Percentiles rank a stretch among this genome's conserved stretches.
phyloP scores from a whole-genome alignment of 2,329 filamentous ascomycete genomes.

The Penicillium sp. region DNA sequence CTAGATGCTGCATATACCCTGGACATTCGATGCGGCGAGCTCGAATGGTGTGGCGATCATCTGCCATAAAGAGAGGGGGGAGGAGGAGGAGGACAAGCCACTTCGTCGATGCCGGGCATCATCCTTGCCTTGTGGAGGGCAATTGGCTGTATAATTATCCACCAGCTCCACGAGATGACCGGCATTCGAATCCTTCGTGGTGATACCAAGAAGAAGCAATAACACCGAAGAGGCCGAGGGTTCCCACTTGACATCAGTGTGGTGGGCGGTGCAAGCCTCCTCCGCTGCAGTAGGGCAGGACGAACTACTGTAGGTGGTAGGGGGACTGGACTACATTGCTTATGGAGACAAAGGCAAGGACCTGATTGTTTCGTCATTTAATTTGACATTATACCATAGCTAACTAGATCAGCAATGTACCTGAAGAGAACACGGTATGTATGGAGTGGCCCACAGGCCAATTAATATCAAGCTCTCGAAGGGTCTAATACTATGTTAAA shows the following conservation, averaged over 20 bases:
- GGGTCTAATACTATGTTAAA: too few species aligned
- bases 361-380: slow-evolving; percentile 3
- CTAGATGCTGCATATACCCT: not conserved
- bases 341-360: not conserved
- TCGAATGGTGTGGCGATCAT: not conserved
- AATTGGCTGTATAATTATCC: not conserved
- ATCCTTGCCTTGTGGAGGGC: not conserved
- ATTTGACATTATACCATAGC: not conserved
- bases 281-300: not conserved
- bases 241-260: slow-evolving; percentile 8
- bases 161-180: not conserved
- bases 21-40: not conserved
- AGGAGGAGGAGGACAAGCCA: not conserved
- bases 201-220: not conserved
- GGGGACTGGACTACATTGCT: not conserved
- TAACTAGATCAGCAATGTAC: not conserved
- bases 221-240: not conserved
- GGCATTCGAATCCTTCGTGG: not conserved
- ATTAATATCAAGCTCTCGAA: too few species aligned
- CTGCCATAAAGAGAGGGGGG: not conserved
- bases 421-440: not conserved
- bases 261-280: not conserved
- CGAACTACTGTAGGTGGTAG: not conserved
- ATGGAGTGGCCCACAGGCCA: too few species aligned
- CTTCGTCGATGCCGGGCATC: not conserved